Evolutionary conservation across 768 basidiomycete genomes (phyloP).

Genomic region (Tylopilus vinaceipallidus): DNA sequence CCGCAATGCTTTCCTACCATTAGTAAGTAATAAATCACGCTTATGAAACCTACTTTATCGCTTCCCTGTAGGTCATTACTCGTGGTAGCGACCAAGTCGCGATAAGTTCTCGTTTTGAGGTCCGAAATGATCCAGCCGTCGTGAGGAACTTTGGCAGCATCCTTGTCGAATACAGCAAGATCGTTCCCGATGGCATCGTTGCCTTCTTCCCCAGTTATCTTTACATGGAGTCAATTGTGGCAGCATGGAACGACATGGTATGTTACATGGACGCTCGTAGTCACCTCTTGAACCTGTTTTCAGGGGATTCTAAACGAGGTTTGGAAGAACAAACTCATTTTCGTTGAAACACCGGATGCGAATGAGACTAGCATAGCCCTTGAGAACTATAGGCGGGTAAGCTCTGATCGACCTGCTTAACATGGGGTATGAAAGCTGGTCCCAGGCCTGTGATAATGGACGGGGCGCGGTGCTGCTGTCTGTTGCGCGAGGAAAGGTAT

Average conservation of each 20-base stretch:
- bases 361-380: constrained; percentile 98
- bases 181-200: constrained; percentile 97
- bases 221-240: constrained; percentile 99
- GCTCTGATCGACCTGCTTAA: constrained; percentile 3
- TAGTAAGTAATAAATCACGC: constrained; percentile 51
- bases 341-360: constrained; percentile 98
- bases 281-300: constrained; percentile 1
- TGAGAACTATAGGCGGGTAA: constrained; percentile 92
- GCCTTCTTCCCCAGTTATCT: constrained; percentile 99
- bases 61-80: constrained; percentile 76
- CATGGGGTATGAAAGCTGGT: background rate
- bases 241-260: constrained; percentile 99
- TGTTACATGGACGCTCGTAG: constrained; percentile 23
- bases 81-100: constrained; percentile 98
- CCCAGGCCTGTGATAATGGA: constrained; percentile 95
- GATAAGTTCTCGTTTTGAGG: constrained; percentile 97
- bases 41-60: background rate
- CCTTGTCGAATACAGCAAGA: constrained; percentile 95
- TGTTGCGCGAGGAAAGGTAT: constrained; percentile 98
- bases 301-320: constrained; percentile 99
- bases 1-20: constrained; percentile 91
- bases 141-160: constrained; percentile 99
- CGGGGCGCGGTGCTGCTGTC: constrained; percentile 95
- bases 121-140: constrained; percentile 97
- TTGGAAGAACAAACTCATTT: constrained; percentile 99